Evolutionary conservation across 2,329 filamentous ascomycete genomes (phyloP).

Genomic region (Colletotrichum somersetense): DNA sequence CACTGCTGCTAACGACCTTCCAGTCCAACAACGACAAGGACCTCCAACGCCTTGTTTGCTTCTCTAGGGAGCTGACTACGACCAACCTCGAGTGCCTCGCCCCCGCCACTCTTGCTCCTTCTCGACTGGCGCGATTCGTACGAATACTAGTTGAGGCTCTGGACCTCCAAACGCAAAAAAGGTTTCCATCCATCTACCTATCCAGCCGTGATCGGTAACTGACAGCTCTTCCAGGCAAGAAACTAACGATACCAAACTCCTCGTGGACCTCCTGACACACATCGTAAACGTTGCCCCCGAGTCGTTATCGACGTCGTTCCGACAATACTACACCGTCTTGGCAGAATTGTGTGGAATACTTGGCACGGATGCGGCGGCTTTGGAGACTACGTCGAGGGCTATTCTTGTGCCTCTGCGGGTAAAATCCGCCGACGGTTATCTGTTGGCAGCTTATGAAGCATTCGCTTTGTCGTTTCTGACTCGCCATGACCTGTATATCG

Average conservation of each 20-base stretch:
- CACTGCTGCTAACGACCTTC: slow-evolving; percentile 65
- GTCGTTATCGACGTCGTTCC: slow-evolving; percentile 47
- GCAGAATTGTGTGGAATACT: slow-evolving; percentile 49
- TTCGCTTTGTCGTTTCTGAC: slow-evolving; percentile 57
- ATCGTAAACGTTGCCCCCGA: slow-evolving; percentile 48
- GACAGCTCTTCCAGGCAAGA: slow-evolving; percentile 38
- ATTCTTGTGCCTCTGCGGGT: slow-evolving; percentile 43
- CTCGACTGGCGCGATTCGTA: slow-evolving; percentile 53
- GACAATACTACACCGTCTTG: slow-evolving; percentile 57
- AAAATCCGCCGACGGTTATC: slow-evolving; percentile 33
- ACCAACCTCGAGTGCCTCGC: slow-evolving; percentile 53
- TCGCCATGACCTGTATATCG: slow-evolving; percentile 51
- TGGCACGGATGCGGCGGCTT: slow-evolving; percentile 31
- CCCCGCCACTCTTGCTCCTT: slow-evolving; percentile 47
- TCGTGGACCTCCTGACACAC: slow-evolving; percentile 54
- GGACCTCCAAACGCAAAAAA: slow-evolving; percentile 34
- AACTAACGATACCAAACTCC: slow-evolving; percentile 45
- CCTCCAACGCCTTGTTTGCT: slow-evolving; percentile 59
- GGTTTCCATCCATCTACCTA: not conserved
- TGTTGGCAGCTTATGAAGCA: slow-evolving; percentile 49
- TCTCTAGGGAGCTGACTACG: slow-evolving; percentile 59
- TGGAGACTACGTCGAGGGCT: slow-evolving; percentile 42
- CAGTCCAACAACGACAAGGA: slow-evolving; percentile 60
- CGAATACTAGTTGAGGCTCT: slow-evolving; percentile 54
- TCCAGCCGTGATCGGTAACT: not conserved